A percentile compares a stretch with the other conserved stretches of the same genome.
Evolutionary conservation across 1,139 yeast genomes (phyloP).

Genomic region (Eremothecium cymbalariae): DNA sequence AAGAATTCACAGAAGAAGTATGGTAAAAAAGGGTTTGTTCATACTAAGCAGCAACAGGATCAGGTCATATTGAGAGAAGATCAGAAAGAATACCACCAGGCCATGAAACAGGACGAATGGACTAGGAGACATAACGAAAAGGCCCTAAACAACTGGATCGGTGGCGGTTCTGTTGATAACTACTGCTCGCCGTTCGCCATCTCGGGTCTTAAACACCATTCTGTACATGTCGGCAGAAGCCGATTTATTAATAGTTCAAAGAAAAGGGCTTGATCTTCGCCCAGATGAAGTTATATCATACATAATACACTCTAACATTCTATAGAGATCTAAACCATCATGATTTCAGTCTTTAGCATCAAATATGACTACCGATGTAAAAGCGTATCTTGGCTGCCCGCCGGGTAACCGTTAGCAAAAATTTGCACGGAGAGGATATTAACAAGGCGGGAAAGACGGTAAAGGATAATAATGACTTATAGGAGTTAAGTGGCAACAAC

Average conservation of each 20-base stretch:
- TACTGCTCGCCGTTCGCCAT: constrained; percentile 84
- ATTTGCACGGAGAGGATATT: constrained; percentile 5
- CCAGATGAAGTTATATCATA: too few relatives aligned
- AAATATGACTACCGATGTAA: too few relatives aligned
- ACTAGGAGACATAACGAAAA: constrained; percentile 80
- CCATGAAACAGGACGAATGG: constrained; percentile 83
- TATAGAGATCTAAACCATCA: too few relatives aligned
- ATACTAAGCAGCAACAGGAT: constrained; percentile 50
- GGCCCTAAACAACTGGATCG: constrained; percentile 78
- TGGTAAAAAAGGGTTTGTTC: constrained; percentile 70
- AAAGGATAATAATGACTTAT: too few relatives aligned
- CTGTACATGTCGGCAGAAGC: constrained; percentile 77
- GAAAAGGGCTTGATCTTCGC: constrained; percentile 9
- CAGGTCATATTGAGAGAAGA: constrained; percentile 72
- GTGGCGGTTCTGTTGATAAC: constrained; percentile 87
- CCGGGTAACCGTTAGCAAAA: constrained; percentile 6
- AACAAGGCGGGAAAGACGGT: too few relatives aligned
- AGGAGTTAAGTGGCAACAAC: too few relatives aligned
- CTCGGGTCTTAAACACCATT: constrained; percentile 52
- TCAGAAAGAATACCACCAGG: constrained; percentile 86
- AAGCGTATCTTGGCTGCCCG: too few relatives aligned
- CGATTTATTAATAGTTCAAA: constrained; percentile 59
- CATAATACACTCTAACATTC: too few relatives aligned
- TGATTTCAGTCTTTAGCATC: too few relatives aligned
- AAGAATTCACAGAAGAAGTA: constrained; percentile 52